phyloP scores from a whole-genome alignment of 2,329 filamentous ascomycete genomes.

The Colletotrichum orbiculare region DNA sequence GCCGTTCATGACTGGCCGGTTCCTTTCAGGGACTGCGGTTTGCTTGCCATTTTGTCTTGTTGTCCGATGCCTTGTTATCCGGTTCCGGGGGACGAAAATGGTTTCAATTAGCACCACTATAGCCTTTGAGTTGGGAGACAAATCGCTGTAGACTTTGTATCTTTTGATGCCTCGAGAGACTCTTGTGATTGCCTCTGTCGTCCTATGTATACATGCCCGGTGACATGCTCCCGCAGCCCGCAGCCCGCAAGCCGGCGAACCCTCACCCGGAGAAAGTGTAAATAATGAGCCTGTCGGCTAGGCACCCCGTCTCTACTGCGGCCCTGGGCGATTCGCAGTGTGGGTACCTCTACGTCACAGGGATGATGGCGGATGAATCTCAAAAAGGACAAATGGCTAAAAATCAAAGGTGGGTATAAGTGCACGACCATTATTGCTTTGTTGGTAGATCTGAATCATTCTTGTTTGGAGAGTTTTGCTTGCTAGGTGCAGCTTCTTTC shows the following conservation, averaged over 20 bases:
- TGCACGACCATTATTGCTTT: slow-evolving; percentile 8
- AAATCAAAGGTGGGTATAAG: slow-evolving; percentile 13
- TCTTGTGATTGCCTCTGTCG: background rate
- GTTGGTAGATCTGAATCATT: background rate
- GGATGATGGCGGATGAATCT: slow-evolving; percentile 18
- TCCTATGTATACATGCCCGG: background rate
- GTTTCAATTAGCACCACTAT: slow-evolving; percentile 26
- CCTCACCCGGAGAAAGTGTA: background rate
- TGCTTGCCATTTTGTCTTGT: slow-evolving; percentile 5
- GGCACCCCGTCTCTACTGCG: background rate
- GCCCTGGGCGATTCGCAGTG: background rate
- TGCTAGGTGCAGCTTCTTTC: slow-evolving; percentile 3
- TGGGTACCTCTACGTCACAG: slow-evolving; percentile 23
- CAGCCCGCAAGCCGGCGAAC: background rate
- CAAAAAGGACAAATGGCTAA: slow-evolving; percentile 19
- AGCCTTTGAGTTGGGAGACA: slow-evolving; percentile 21
- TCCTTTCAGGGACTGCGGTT: slow-evolving; percentile 23
- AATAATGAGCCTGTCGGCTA: background rate
- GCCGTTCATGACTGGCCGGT: slow-evolving; percentile 23
- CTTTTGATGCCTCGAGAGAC: background rate
- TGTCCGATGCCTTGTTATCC: slow-evolving; percentile 25
- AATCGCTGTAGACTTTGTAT: slow-evolving; percentile 35
- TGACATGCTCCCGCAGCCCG: background rate
- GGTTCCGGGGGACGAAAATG: slow-evolving; percentile 6
- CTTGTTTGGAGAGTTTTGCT: background rate